Conservation (phyloP, 2,329 filamentous ascomycete genomes). For the Hypoxylon sp. region DNA sequence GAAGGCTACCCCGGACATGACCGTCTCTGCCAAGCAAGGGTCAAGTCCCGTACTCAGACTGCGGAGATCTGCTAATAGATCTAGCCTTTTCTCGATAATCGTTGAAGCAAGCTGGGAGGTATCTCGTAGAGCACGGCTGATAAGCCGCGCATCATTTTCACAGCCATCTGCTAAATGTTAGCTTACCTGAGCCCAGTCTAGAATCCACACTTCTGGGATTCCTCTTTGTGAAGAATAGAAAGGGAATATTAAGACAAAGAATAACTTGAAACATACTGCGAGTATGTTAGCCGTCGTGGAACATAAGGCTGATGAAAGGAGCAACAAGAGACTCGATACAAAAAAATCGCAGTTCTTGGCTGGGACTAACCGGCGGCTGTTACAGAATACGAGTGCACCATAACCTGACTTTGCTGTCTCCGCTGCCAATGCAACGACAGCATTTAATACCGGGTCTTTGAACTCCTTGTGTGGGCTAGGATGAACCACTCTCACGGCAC, state of each 20-base stretch:
- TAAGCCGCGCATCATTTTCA: conserved; percentile 77
- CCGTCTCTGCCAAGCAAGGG: conserved; percentile 73
- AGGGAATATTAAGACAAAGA: neutral
- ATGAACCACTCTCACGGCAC: conserved; percentile 65
- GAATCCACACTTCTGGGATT: neutral
- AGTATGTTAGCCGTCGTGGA: conserved; percentile 23
- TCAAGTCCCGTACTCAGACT: conserved; percentile 78
- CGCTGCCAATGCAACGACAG: conserved; percentile 77
- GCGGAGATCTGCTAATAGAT: conserved; percentile 76
- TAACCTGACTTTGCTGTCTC: conserved; percentile 79
- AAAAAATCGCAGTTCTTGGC: neutral
- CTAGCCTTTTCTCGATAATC: conserved; percentile 71
- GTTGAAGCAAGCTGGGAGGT: conserved; percentile 61
- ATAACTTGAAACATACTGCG: conserved; percentile 31
- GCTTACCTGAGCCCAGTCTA: conserved; percentile 3
- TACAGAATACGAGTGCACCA: conserved; percentile 81
- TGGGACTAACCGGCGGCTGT: conserved; percentile 66
- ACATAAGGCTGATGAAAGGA: neutral
- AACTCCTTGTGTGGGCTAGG: conserved; percentile 73
- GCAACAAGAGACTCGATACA: neutral
- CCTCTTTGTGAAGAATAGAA: neutral
- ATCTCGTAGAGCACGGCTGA: conserved; percentile 76
- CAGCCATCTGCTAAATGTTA: conserved; percentile 62
- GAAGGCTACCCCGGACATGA: conserved; percentile 79
- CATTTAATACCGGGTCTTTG: conserved; percentile 75